These are phyloP conservation scores for Colletotrichum sp. DNA, from an alignment of 2,329 filamentous ascomycete genomes.

Conservation along the genomic window DNA sequence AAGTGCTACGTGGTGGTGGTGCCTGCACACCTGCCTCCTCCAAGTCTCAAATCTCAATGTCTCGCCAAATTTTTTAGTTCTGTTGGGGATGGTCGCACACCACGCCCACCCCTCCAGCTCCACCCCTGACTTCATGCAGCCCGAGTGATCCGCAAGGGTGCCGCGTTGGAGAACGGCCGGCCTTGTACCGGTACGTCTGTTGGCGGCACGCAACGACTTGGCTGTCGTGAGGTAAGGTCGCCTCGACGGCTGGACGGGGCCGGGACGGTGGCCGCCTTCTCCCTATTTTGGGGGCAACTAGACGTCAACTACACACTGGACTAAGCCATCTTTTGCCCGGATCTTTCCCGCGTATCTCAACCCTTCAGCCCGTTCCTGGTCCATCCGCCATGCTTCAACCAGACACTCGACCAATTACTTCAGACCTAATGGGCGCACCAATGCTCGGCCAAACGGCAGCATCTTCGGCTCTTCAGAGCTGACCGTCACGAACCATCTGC, in stretches of 20 bases:
- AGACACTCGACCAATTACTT: not conserved
- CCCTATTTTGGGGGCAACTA: not conserved
- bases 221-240: not conserved
- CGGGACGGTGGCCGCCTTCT: not conserved
- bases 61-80: slow-evolving; percentile 37
- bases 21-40: not conserved
- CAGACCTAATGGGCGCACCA: not conserved
- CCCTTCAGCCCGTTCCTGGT: not conserved
- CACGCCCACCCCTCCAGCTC: slow-evolving; percentile 16
- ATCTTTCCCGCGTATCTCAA: slow-evolving; percentile 10
- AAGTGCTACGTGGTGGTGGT: not conserved
- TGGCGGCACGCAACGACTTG: not conserved
- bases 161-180: slow-evolving; percentile 21
- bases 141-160: slow-evolving; percentile 20
- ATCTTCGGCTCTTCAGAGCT: slow-evolving; percentile 5
- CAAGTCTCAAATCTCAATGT: slow-evolving; percentile 22
- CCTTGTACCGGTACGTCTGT: slow-evolving; percentile 27
- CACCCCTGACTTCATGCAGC: slow-evolving; percentile 21
- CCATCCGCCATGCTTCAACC: not conserved
- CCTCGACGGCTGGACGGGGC: not conserved
- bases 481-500: not conserved
- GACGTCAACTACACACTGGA: not conserved
- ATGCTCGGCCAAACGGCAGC: slow-evolving; percentile 19
- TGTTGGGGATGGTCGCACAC: slow-evolving; percentile 42
- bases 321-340: not conserved